phyloP scores from a whole-genome alignment of 805 yeast species.

The Metschnikowia reukaufii region DNA sequence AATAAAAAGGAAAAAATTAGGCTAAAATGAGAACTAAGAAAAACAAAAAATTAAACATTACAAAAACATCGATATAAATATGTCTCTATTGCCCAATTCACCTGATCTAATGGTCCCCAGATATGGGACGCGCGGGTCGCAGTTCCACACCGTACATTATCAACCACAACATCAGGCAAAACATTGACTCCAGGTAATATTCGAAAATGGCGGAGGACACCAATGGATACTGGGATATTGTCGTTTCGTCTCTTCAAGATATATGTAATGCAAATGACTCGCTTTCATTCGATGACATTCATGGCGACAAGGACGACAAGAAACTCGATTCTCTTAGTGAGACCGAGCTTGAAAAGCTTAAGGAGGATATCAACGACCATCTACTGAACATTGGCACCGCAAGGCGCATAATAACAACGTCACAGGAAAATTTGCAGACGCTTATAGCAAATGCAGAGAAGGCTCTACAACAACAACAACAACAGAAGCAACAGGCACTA shows the following conservation, averaged over 20 bases:
- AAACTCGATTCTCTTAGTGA: constrained; percentile 31
- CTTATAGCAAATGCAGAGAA: constrained; percentile 35
- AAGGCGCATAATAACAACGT: constrained; percentile 36
- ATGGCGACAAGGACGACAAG: constrained; percentile 25
- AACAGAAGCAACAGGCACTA: constrained; percentile 14
- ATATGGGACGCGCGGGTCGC: constrained; percentile 2
- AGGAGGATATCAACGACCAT: constrained; percentile 50
- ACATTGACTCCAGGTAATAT: not conserved
- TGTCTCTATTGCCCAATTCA: too few species aligned
- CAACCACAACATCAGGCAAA: not conserved
- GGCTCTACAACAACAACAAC: constrained; percentile 16
- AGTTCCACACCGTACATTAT: not conserved
- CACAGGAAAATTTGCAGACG: constrained; percentile 47
- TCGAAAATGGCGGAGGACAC: constrained; percentile 26
- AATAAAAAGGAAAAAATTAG: too few species aligned
- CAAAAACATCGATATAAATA: too few species aligned
- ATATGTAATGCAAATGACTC: constrained; percentile 62
- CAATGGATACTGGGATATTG: constrained; percentile 70
- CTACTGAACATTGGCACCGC: constrained; percentile 57
- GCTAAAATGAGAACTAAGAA: too few species aligned
- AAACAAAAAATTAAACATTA: too few species aligned
- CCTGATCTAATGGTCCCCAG: too few species aligned
- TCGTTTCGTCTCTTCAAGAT: constrained; percentile 66
- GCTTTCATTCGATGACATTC: constrained; percentile 46
- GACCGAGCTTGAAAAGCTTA: constrained; percentile 40